phyloP scores from a whole-genome alignment of 179 eudicot genomes.

The Gypsophila paniculata region DNA sequence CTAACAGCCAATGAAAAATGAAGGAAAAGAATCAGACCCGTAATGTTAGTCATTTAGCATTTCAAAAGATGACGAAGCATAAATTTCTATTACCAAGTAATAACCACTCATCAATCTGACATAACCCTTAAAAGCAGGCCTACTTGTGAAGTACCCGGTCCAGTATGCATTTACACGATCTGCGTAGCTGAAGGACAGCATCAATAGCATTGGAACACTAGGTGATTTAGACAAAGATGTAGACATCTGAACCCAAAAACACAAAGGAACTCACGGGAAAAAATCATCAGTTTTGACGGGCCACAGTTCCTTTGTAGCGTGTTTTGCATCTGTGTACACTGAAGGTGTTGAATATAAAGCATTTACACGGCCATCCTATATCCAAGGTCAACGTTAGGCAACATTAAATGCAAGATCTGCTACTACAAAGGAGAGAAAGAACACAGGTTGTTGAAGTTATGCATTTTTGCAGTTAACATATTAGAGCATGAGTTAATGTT shows the following conservation, averaged over 20 bases:
- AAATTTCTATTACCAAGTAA: slow-evolving; percentile 47
- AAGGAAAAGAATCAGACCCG: not conserved
- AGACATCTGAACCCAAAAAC: slow-evolving; percentile 13
- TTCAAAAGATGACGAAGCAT: slow-evolving; percentile 9
- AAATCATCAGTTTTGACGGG: slow-evolving; percentile 84
- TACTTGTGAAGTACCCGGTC: slow-evolving; percentile 97
- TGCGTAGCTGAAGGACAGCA: slow-evolving; percentile 60
- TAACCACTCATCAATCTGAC: slow-evolving; percentile 78
- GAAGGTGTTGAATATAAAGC: slow-evolving; percentile 97
- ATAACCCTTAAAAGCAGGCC: slow-evolving; percentile 84
- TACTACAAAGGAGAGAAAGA: not conserved
- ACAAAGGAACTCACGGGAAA: slow-evolving; percentile 65
- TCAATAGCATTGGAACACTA: slow-evolving; percentile 12
- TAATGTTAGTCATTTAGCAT: not conserved
- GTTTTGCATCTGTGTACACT: slow-evolving; percentile 76
- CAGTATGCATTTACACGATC: slow-evolving; percentile 83
- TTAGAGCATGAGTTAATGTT: not conserved
- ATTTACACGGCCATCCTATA: slow-evolving; percentile 96
- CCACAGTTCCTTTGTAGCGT: slow-evolving; percentile 63
- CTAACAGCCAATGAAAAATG: slow-evolving; percentile 30
- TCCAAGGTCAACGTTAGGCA: slow-evolving; percentile 9
- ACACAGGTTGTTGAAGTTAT: not conserved
- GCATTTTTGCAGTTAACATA: not conserved
- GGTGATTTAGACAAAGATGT: slow-evolving; percentile 4
- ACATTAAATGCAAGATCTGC: too few relatives aligned